A percentile compares a stretch with the other conserved stretches of the same genome.
Conservation (phyloP, 75 land plant species). For the Selaginella moellendorffii region DNA sequence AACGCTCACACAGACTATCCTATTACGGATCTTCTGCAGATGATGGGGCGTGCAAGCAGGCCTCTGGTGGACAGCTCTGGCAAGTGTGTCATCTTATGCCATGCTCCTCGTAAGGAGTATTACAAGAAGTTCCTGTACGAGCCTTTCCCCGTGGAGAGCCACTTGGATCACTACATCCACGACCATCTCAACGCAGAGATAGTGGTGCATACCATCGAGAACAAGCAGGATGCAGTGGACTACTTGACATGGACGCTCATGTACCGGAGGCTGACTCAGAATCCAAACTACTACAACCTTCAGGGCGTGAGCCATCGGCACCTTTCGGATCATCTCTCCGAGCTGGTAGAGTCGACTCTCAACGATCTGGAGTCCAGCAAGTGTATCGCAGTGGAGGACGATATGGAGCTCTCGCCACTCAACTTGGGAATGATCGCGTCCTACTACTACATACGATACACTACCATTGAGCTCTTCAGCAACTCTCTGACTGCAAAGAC, state of each 20-base stretch:
- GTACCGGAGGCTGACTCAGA: constrained; percentile 77
- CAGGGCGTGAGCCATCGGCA: constrained; percentile 83
- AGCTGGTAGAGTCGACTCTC: constrained; percentile 66
- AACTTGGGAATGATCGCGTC: constrained; percentile 86
- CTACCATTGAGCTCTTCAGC: constrained; percentile 82
- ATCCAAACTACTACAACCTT: constrained; percentile 85
- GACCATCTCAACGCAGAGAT: constrained; percentile 91
- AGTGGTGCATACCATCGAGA: constrained; percentile 68
- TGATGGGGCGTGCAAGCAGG: constrained; percentile 96
- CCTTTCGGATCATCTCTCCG: constrained; percentile 89
- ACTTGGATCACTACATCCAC: constrained; percentile 75
- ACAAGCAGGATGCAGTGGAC: constrained; percentile 92
- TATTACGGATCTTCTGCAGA: constrained; percentile 81
- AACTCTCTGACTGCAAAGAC: constrained; percentile 69
- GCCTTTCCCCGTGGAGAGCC: constrained; percentile 93
- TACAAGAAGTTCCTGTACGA: constrained; percentile 87
- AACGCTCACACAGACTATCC: constrained; percentile 92
- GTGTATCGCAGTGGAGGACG: constrained; percentile 81
- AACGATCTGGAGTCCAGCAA: constrained; percentile 73
- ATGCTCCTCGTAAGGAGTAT: constrained; percentile 89
- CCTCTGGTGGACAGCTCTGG: constrained; percentile 75
- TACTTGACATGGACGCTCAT: constrained; percentile 84
- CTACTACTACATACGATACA: constrained; percentile 50
- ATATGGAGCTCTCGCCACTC: constrained; percentile 55
- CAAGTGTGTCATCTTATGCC: constrained; percentile 81